Conservation (phyloP, 2,329 filamentous ascomycete genomes). For the Orbilia oligospora region DNA sequence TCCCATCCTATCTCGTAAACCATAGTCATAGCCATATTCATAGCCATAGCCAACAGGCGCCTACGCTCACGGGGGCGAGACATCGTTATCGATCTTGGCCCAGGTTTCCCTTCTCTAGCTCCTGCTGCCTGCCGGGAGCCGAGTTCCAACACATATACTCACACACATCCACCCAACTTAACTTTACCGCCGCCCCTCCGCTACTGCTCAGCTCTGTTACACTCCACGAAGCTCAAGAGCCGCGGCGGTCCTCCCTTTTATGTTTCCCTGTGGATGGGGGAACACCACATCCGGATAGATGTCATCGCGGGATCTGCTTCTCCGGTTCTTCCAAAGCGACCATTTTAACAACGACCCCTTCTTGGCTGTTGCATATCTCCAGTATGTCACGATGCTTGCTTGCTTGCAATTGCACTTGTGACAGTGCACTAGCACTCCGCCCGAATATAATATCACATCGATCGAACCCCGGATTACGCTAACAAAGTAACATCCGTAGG, state of each 20-base stretch:
- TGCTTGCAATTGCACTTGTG: conserved; percentile 49
- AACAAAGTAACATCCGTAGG: conserved; percentile 69
- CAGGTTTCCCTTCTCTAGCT: conserved; percentile 17
- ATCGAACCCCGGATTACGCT: conserved; percentile 57
- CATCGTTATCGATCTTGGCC: conserved; percentile 39
- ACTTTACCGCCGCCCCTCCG: conserved; percentile 50
- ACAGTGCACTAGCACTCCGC: conserved; percentile 62
- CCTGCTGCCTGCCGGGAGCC: conserved; percentile 36
- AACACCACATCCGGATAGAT: conserved; percentile 67
- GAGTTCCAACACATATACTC: conserved; percentile 52
- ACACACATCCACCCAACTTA: conserved; percentile 42
- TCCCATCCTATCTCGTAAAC: not conserved
- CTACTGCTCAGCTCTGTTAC: conserved; percentile 30
- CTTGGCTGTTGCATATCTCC: conserved; percentile 88
- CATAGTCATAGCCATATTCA: not conserved
- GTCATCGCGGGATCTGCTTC: conserved; percentile 85
- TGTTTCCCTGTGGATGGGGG: conserved; percentile 58
- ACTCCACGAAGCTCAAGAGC: conserved; percentile 28
- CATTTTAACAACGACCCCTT: conserved; percentile 93
- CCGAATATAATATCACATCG: conserved; percentile 32
- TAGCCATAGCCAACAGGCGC: not conserved
- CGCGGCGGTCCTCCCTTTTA: conserved; percentile 52
- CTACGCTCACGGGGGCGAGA: conserved; percentile 10
- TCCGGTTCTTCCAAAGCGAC: conserved; percentile 92
- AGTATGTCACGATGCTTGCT: conserved; percentile 73